Evolutionary conservation across 768 basidiomycete species (phyloP), one percentile per base, ranked within the genome.

Genomic region (Mycena chlorophos): DNA sequence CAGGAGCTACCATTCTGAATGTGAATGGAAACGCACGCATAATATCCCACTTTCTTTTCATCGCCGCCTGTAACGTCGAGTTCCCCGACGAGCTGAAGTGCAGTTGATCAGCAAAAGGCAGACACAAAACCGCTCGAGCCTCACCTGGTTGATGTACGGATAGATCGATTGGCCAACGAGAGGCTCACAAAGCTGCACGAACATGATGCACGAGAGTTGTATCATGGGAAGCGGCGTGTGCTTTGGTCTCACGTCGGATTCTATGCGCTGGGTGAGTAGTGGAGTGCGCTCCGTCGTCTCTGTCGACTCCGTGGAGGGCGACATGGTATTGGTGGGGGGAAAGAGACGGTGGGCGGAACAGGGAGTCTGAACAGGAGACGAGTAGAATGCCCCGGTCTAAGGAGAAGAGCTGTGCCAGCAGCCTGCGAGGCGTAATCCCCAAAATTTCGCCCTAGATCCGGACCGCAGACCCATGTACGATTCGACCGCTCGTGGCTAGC

Each of bases 21-120:
- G n/a, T n/a, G n/a, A n/a, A 19, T 10, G 40, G 10, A 20, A 6
- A 46, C 61, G 27, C 84, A 86, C 23, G 83, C 85, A 64, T 87
- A 88, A 61, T 87, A 87, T 27, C 86, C 86, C 3, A 86, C 81
- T 69, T 83, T 84, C 50, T 75, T 73, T 38, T 82, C 77, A 54
- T 88, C 83, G 20, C 85, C 86, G 20, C 80, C 81, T 4, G 83
- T 86, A 25, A 88, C 73, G 30, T 78, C 83, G n/a, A 86, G 72
- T 57, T 85, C 85, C 22, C 79, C 73, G 29, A 88, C 77, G 20
- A 87, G 76, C 86, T 87, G 51, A 39, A 42, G 26, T n/a, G 25
- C n/a, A 42, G 34, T 51, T n/a, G 29, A 42, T n/a, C 52, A 28
- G 22, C 16, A 19, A 16, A 22, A 30, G 47, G 20, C 16, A 5